These are phyloP conservation scores for Blastomyces gilchristii DNA, from an alignment of 2,329 filamentous ascomycete species.

Conservation along the genomic window DNA sequence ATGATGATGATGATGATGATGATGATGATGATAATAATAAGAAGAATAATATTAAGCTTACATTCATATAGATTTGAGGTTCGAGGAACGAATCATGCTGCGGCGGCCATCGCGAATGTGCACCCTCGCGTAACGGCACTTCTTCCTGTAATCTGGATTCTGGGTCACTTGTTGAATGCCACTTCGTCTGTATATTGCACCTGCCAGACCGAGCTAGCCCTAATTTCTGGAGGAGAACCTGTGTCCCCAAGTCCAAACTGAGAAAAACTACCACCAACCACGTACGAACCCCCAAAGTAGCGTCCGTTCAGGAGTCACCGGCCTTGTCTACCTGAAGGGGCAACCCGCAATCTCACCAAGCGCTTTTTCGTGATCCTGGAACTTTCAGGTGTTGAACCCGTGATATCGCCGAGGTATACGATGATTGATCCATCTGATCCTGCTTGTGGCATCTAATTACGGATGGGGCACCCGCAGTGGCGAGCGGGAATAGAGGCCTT, in stretches of 20 bases:
- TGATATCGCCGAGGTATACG: not conserved
- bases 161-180: not conserved
- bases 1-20: no score
- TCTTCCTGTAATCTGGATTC: not conserved
- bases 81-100: not conserved
- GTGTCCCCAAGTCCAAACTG: not conserved
- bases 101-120: not conserved
- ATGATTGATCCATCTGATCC: not conserved
- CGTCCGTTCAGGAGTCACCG: not conserved
- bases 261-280: not conserved
- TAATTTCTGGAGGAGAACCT: not conserved
- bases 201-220: not conserved
- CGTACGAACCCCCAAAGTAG: not conserved
- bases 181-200: not conserved
- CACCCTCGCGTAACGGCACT: not conserved
- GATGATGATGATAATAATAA: no score
- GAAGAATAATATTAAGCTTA: not conserved
- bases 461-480: not conserved
- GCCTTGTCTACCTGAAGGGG: not conserved
- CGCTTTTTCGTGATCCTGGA: not conserved
- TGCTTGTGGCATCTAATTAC: not conserved
- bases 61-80: not conserved
- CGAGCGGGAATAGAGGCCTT: not conserved
- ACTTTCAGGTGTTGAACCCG: not conserved
- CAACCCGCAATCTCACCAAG: not conserved